Evolutionary conservation across 164 flowering plant genomes (phyloP), one percentile per base, ranked within the genome.

Genomic region (Aristolochia contorta): DNA sequence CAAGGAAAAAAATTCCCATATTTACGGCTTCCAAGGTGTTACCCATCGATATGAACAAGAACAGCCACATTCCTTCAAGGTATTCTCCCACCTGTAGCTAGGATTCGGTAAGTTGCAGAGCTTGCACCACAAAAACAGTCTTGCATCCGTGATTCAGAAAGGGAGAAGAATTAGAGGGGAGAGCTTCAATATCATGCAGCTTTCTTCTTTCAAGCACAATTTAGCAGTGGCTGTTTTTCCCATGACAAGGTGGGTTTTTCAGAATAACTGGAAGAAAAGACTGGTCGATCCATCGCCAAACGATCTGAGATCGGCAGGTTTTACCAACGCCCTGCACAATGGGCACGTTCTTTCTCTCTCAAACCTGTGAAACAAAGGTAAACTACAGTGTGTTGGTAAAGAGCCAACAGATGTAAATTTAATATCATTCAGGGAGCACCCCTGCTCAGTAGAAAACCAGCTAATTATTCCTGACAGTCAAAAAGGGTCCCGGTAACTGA

Each of bases 301-400:
- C 14, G 98, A 87, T 67, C 79, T 79, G 3, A 92, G 82, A 63
- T 83, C 96, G 16, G 95, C 95, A 14, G 96, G 84, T 65, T 90
- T 90, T 21, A 93, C 97, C 86, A 93, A 71, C 24, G 99, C 96
- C 65, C 99, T 74, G 78, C 96, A 94, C 59, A 85, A 43, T 19
- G 99, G 99, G 65, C 99, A 94, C 18, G 97, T 94, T 62, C 99
- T 69, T 65, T 94, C 99, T 74, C 99, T 78, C 84, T 94, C 99
- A 75, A 90, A 94, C 99, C 97, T 93, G 89, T 93, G 87, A 30
- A 32, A 21, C 45, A 56, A 18, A 25, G 16, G 32, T 5, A 32
- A 56, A 32, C 16, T 18, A 9, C 19, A 12, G n/a, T 19, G 6
- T 49, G 43, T 8, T 37, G 43, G 9, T 37, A 37, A 37, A 49